Evolutionary conservation across 192 early-diverging fungal species (phyloP).

Genomic region (Backusella tarrabulga): DNA sequence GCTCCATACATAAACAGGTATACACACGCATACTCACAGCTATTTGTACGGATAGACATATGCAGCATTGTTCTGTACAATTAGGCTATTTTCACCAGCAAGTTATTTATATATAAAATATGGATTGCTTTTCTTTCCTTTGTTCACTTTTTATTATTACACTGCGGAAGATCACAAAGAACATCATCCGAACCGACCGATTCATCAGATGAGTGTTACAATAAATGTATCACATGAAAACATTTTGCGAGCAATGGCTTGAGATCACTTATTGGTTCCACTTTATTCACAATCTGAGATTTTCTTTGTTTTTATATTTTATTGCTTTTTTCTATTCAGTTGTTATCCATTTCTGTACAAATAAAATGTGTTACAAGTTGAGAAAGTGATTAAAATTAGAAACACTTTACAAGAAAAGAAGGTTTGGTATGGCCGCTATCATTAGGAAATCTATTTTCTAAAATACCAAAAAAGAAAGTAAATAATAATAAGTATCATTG

Average conservation of each 20-base stretch:
- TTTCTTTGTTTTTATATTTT: slow-evolving; percentile 1
- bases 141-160: neutral
- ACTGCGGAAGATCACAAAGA: slow-evolving; percentile 2
- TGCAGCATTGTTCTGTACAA: neutral
- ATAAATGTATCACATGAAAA: slow-evolving; percentile 4
- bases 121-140: neutral
- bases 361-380: neutral
- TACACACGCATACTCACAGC: neutral
- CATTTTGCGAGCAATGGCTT: neutral
- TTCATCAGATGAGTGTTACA: slow-evolving; percentile 11
- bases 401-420: neutral
- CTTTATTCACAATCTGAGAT: neutral
- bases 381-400: slow-evolving; percentile 3
- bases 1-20: neutral
- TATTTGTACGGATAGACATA: neutral
- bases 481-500: neutral
- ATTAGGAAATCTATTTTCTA: slow-evolving; percentile 3
- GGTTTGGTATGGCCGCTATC: neutral
- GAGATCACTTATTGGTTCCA: neutral
- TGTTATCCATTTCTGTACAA: neutral
- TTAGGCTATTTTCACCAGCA: neutral
- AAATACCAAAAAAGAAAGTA: neutral
- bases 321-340: neutral
- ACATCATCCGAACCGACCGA: slow-evolving; percentile 17
- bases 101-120: neutral